A percentile compares a stretch with the other conserved stretches of the same genome.
These are phyloP conservation scores for Aspergillus avenaceus DNA, from an alignment of 495 filamentous ascomycete species.

Conservation along the genomic window DNA sequence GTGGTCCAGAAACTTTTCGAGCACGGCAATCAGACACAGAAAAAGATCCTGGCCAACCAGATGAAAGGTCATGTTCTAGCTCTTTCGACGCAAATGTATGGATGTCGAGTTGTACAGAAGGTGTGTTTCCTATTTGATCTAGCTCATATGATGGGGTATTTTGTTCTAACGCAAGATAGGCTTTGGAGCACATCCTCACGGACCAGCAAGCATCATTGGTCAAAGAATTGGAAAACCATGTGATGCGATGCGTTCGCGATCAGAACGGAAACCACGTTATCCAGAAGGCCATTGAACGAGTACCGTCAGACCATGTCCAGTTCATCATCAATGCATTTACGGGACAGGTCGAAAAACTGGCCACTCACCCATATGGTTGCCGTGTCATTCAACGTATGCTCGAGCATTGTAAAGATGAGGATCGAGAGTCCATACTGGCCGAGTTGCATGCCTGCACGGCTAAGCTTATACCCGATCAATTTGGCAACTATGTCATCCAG, in stretches of 20 bases:
- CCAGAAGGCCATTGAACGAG: slow-evolving; percentile 88
- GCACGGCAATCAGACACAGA: slow-evolving; percentile 91
- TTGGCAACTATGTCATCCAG: slow-evolving; percentile 95
- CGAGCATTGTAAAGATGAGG: slow-evolving; percentile 72
- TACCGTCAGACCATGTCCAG: slow-evolving; percentile 74
- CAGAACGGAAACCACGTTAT: slow-evolving; percentile 97
- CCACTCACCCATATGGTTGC: slow-evolving; percentile 83
- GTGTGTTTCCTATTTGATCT: slow-evolving; percentile 30
- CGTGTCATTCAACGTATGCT: slow-evolving; percentile 91
- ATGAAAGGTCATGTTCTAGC: slow-evolving; percentile 82
- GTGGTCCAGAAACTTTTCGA: slow-evolving; percentile 98
- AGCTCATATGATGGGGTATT: no score
- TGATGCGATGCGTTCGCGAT: slow-evolving; percentile 78
- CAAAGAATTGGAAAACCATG: slow-evolving; percentile 73
- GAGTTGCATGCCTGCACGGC: slow-evolving; percentile 74
- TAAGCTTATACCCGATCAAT: slow-evolving; percentile 80
- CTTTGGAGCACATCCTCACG: slow-evolving; percentile 83
- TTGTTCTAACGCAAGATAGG: slow-evolving; percentile 46
- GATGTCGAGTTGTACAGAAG: slow-evolving; percentile 95
- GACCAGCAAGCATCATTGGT: slow-evolving; percentile 87
- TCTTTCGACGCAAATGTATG: slow-evolving; percentile 87
- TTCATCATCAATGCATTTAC: slow-evolving; percentile 86
- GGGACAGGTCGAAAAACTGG: slow-evolving; percentile 72
- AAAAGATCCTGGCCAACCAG: slow-evolving; percentile 74
- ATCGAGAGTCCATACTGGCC: slow-evolving; percentile 65